Percentiles rank a stretch among this genome's conserved stretches.
Conservation (phyloP, 768 basidiomycete genomes). For the Heimioporus sp. region DNA sequence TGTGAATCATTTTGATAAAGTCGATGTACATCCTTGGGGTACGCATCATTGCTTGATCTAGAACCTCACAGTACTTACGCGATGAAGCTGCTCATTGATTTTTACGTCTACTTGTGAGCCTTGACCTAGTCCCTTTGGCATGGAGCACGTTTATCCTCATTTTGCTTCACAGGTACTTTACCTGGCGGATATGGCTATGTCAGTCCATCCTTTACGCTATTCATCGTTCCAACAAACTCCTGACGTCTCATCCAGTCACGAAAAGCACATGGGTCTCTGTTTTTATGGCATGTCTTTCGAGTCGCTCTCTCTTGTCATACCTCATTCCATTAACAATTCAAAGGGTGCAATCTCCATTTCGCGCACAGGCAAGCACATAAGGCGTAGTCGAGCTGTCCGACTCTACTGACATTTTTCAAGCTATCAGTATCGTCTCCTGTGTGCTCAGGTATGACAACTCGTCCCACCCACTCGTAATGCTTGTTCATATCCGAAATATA, state of each 20-base stretch:
- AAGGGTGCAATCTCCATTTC: constrained; percentile 18
- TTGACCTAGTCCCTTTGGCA: neutral
- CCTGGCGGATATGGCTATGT: constrained; percentile 31
- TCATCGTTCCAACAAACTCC: neutral
- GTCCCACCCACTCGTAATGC: neutral
- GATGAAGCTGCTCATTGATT: constrained; percentile 23
- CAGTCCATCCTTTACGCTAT: neutral
- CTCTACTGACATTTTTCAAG: constrained; percentile 4
- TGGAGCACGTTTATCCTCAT: neutral
- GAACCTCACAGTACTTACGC: constrained; percentile 1
- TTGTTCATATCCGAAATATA: neutral
- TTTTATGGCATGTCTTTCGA: constrained; percentile 16
- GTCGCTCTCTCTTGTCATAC: neutral
- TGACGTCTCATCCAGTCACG: constrained; percentile 15
- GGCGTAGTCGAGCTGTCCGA: neutral
- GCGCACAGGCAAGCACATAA: constrained; percentile 13
- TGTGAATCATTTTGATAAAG: constrained; percentile 1
- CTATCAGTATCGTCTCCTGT: constrained; percentile 10
- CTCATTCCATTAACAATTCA: neutral
- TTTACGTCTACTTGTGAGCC: constrained; percentile 25
- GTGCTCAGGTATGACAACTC: constrained; percentile 15
- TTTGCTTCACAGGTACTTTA: constrained; percentile 20
- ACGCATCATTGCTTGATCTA: neutral
- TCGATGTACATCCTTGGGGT: constrained; percentile 23
- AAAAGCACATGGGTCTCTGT: constrained; percentile 11